Conservation (phyloP, 768 basidiomycete species). For the Mycena rebaudengoi region DNA sequence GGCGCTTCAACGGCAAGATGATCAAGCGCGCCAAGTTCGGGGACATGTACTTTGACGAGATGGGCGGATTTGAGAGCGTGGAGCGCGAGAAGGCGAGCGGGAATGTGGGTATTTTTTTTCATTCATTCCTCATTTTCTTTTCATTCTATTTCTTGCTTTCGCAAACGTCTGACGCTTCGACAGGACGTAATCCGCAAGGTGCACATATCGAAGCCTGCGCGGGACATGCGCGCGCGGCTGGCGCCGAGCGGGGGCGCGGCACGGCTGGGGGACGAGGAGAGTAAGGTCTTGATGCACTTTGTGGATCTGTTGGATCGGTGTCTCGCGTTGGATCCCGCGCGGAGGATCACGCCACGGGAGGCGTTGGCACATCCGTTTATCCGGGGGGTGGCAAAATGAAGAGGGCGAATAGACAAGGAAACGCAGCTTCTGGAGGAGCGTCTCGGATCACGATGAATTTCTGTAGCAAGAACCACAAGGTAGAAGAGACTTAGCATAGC, state of each 20-base stretch:
- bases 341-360: conserved; percentile 90
- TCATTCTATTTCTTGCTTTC: conserved; percentile 8
- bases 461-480: too few relatives aligned
- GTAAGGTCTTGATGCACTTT: conserved; percentile 79
- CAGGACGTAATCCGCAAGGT: conserved; percentile 86
- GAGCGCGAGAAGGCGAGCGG: conserved; percentile 89
- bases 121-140: too few relatives aligned
- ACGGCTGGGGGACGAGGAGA: conserved; percentile 90
- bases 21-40: conserved; percentile 96
- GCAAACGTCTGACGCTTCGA: conserved; percentile 18
- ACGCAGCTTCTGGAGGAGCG: too few relatives aligned
- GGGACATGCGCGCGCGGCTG: conserved; percentile 83
- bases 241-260: conserved; percentile 57
- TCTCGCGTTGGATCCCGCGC: conserved; percentile 83
- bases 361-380: conserved; percentile 90
- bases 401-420: too few relatives aligned
- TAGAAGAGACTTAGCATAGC: too few relatives aligned
- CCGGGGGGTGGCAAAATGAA: conserved; percentile 52
- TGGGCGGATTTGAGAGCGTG: conserved; percentile 84
- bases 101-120: too few relatives aligned
- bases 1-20: conserved; percentile 91
- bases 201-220: conserved; percentile 81
- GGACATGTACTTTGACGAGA: conserved; percentile 92
- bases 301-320: conserved; percentile 94
- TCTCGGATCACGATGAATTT: too few relatives aligned